Conservation (phyloP, 2,329 filamentous ascomycete species). For the Exophiala sp. region DNA sequence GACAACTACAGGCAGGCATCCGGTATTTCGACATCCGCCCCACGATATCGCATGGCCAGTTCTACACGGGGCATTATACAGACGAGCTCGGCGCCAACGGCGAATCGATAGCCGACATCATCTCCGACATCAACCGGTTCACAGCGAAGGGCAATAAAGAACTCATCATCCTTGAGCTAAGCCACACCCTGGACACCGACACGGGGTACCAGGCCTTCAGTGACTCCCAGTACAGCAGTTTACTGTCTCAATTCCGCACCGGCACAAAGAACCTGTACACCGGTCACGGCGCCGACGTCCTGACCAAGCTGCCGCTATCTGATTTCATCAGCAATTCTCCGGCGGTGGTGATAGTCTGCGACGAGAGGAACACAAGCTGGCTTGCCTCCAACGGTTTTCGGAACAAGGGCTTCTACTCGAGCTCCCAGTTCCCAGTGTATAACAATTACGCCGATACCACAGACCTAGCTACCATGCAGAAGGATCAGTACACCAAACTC, state of each 20-base stretch:
- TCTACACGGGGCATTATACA: constrained; percentile 41
- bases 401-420: constrained; percentile 36
- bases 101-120: constrained; percentile 42
- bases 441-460: constrained; percentile 34
- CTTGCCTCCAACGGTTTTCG: constrained; percentile 13
- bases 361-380: constrained; percentile 32
- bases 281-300: constrained; percentile 27
- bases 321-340: constrained; percentile 36
- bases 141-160: constrained; percentile 42
- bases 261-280: constrained; percentile 42
- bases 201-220: constrained; percentile 38
- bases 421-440: constrained; percentile 36
- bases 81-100: constrained; percentile 36
- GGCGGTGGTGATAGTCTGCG: constrained; percentile 37
- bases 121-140: constrained; percentile 44
- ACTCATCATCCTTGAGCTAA: constrained; percentile 47
- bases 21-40: constrained; percentile 50
- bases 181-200: constrained; percentile 44
- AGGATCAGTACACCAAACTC: constrained; percentile 39
- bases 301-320: constrained; percentile 33
- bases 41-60: constrained; percentile 39
- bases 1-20: constrained; percentile 46
- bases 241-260: constrained; percentile 42
- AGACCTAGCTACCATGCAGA: constrained; percentile 32
- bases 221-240: constrained; percentile 40